Conservation (phyloP, 2,329 filamentous ascomycete species). For the Colletotrichum sp. region DNA sequence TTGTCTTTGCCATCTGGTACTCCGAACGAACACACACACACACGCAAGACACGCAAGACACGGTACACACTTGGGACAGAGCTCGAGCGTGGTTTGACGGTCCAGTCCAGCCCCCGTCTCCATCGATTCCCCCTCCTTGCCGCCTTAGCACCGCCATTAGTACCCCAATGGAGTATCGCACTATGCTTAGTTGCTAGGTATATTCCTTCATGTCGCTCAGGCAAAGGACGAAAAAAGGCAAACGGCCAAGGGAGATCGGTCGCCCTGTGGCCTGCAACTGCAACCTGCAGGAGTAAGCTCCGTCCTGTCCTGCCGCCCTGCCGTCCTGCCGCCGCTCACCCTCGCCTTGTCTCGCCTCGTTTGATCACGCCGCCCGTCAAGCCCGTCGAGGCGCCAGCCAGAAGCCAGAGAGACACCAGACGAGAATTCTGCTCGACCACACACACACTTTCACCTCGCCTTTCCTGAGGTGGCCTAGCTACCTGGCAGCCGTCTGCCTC, state of each 20-base stretch:
- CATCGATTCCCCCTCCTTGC: background rate
- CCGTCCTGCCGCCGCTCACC: background rate
- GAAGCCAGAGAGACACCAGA: background rate
- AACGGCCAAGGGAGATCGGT: background rate
- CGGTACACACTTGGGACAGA: background rate
- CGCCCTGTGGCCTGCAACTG: background rate
- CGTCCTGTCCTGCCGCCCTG: background rate
- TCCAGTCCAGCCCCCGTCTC: background rate
- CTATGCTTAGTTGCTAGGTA: background rate
- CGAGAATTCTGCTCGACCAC: background rate
- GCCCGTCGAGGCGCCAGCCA: background rate
- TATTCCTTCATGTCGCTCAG: background rate
- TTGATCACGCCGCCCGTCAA: background rate
- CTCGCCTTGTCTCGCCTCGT: background rate
- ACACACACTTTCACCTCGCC: background rate
- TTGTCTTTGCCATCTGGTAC: background rate
- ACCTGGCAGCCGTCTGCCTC: background rate
- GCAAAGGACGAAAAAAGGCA: background rate
- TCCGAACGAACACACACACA: background rate
- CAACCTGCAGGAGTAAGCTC: slow-evolving; percentile 1
- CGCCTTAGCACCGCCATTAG: background rate
- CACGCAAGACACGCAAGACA: background rate
- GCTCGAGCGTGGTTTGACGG: background rate
- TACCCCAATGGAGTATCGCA: background rate
- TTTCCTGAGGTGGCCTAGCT: background rate